Base-by-base conservation (phyloP, 163 green algal genomes). In the Scenedesmus sp. region DNA sequence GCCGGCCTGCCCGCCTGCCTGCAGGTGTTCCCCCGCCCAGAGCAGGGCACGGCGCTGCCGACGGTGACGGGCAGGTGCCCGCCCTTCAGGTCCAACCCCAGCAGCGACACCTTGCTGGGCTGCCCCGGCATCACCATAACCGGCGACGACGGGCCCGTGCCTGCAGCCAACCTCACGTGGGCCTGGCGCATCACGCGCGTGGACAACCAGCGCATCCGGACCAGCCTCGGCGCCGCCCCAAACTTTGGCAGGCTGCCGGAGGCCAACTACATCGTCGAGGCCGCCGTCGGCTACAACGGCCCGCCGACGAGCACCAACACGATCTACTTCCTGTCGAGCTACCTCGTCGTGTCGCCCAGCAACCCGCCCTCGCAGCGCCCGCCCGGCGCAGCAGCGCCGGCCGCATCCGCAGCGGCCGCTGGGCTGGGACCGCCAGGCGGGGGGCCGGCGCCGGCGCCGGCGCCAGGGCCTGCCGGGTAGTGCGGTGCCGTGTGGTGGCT, bases 261-360 rank as follows among this genome's bases (percentile, higher is more conserved):
- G 1, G 88, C 20, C 33, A 59, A 86, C 65, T 92, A 85, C n/a
- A 59, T 92, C 4, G 81, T 92, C 1, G 88, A 92, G 35, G 51
- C 73, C 43, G 88, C 88, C 9, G 44, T 92, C 10, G 88, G 88
- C 3, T 61, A 37, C 22, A 84, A 84, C 1, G 80, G 81, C 16
- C 81, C 88, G 15, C 88, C 88, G 1, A 88, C 70, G 7, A 85
- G 59, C 26, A 46, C 46, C 42, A 92, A 89, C 65, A 89, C 88
- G 0, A 89, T 92, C 61, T 68, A 89, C 65, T 92, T 92, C 68
- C 49, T 92, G 20, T 92, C 88, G 9, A 89, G 42, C 22, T 87
- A 86, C 40, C 79, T 91, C 20, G 59, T 80, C 12, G 87, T 91
- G 82, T 46, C 37, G 37, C 35, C 73, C 37, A 46, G n/a, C 73